These are phyloP conservation scores for Colletotrichum ledebouriae DNA, from an alignment of 2,329 filamentous ascomycete genomes.

Conservation along the genomic window DNA sequence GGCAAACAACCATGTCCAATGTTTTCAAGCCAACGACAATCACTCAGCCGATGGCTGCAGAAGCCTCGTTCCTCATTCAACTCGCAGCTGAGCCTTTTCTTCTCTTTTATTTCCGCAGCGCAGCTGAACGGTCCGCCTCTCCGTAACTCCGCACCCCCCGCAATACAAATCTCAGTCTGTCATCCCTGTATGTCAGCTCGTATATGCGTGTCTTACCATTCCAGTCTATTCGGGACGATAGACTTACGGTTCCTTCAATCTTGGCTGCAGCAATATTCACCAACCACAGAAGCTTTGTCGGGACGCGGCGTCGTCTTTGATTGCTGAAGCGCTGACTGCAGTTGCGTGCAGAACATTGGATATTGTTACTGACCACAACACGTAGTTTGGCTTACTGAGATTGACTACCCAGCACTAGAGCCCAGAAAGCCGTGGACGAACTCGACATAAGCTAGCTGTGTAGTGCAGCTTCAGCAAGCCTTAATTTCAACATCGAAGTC, in stretches of 20 bases:
- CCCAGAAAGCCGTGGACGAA: too few relatives aligned
- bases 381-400: too few relatives aligned
- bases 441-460: too few relatives aligned
- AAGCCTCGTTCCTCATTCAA: not conserved
- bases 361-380: too few relatives aligned
- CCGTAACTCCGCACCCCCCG: not conserved
- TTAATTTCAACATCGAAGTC: too few relatives aligned
- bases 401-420: too few relatives aligned
- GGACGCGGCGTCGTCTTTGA: too few relatives aligned
- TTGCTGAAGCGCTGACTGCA: too few relatives aligned
- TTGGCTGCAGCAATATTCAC: not conserved
- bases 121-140: not conserved
- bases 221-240: not conserved
- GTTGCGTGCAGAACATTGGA: too few relatives aligned
- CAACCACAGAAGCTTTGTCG: not conserved
- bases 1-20: not conserved
- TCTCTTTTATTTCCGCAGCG: too few relatives aligned
- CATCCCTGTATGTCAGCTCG: constrained; percentile 28
- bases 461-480: too few relatives aligned
- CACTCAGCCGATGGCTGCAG: constrained; percentile 5
- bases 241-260: not conserved
- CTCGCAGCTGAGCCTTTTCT: not conserved
- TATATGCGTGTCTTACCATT: constrained; percentile 29
- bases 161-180: not conserved
- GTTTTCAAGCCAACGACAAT: not conserved